A percentile compares a stretch with the other conserved stretches of the same genome.
These are phyloP conservation scores for Megacollybia platyphylla DNA, from an alignment of 1,284 basidiomycete species.

Conservation along the genomic window DNA sequence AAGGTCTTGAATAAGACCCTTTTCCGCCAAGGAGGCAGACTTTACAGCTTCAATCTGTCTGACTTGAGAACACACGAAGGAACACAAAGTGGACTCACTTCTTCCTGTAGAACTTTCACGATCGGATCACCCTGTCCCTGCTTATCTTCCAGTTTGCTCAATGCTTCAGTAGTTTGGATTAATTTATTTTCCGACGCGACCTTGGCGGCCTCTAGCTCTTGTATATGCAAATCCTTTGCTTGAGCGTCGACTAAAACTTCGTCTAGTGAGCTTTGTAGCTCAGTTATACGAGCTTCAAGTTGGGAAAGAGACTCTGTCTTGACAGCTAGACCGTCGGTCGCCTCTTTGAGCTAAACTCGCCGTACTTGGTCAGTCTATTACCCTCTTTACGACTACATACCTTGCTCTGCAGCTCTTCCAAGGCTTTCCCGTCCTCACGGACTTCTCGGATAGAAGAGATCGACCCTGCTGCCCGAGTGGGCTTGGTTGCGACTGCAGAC, in stretches of 20 bases:
- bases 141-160: conserved; percentile 28
- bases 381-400: conserved; percentile 19
- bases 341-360: conserved; percentile 39
- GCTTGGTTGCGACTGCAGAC: conserved; percentile 16
- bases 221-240: conserved; percentile 26
- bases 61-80: conserved; percentile 3
- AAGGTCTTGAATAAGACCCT: conserved; percentile 31
- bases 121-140: conserved; percentile 21
- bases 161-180: conserved; percentile 23
- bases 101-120: conserved; percentile 27
- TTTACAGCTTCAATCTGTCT: conserved; percentile 41
- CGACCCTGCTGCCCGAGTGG: conserved; percentile 36
- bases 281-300: conserved; percentile 38
- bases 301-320: conserved; percentile 35
- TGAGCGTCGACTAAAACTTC: conserved; percentile 32
- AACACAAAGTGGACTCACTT: conserved; percentile 27
- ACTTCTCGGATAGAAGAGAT: conserved; percentile 61
- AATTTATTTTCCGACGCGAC: conserved; percentile 34
- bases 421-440: conserved; percentile 41
- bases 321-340: conserved; percentile 33
- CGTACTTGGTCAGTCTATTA: conserved; percentile 8
- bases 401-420: conserved; percentile 50
- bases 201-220: conserved; percentile 37
- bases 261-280: conserved; percentile 38
- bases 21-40: conserved; percentile 23